Conservation (phyloP, 179 eudicot genomes). For the Silene noctiflora region DNA sequence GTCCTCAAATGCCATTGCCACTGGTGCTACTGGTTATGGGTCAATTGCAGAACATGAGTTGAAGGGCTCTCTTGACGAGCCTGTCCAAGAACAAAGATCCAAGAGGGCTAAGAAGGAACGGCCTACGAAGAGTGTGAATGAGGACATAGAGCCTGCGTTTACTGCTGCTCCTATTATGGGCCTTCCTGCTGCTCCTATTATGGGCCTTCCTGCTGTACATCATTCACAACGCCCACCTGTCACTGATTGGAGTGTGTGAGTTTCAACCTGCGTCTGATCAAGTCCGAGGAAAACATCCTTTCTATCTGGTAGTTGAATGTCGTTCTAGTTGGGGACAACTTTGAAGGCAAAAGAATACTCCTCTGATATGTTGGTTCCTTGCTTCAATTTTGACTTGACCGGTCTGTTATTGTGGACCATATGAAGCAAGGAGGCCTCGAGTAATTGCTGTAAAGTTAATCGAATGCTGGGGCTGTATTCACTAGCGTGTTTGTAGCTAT, state of each 20-base stretch:
- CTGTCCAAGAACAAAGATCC: slow-evolving; percentile 46
- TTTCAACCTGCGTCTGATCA: slow-evolving; percentile 20
- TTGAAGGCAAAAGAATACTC: background rate
- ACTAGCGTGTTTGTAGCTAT: slow-evolving; percentile 11
- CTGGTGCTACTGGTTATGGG: slow-evolving; percentile 29
- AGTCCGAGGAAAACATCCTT: slow-evolving; percentile 14
- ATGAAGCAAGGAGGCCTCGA: slow-evolving; percentile 19
- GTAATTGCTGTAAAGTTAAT: slow-evolving; percentile 28
- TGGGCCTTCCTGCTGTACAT: slow-evolving; percentile 15
- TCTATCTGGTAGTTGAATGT: background rate
- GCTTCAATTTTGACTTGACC: slow-evolving; percentile 30
- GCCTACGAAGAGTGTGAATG: slow-evolving; percentile 90
- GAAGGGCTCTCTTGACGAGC: slow-evolving; percentile 36
- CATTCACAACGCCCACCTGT: slow-evolving; percentile 24
- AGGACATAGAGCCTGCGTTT: slow-evolving; percentile 70
- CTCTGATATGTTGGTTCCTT: slow-evolving; percentile 10
- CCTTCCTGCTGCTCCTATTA: slow-evolving; percentile 16
- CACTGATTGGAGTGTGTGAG: slow-evolving; percentile 19
- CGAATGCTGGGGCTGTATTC: slow-evolving; percentile 14
- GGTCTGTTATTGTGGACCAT: slow-evolving; percentile 6
- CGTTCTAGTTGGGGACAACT: background rate
- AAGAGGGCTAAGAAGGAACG: slow-evolving; percentile 83
- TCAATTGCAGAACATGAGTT: slow-evolving; percentile 35
- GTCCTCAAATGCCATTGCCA: slow-evolving; percentile 35
- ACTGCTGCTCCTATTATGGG: slow-evolving; percentile 31